phyloP scores from a whole-genome alignment of 1,284 basidiomycete species.

The Chondrostereum purpureum region DNA sequence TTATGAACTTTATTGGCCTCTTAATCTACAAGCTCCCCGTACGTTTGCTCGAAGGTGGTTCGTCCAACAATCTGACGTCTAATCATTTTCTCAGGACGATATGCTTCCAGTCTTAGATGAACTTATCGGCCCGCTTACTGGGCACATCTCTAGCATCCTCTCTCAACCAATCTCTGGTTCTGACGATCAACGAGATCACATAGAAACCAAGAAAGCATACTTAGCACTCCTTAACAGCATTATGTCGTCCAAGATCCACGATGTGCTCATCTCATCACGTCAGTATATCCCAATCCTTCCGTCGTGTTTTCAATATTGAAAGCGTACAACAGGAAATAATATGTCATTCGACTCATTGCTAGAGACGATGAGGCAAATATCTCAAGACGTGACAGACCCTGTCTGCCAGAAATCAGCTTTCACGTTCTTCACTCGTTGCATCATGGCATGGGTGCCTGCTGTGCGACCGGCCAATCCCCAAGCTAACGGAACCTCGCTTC shows the following conservation, averaged over 20 bases:
- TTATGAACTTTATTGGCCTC: conserved; percentile 90
- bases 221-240: conserved; percentile 80
- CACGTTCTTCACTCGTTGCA: conserved; percentile 72
- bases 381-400: conserved; percentile 70
- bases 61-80: too few relatives aligned
- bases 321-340: conserved; percentile 77
- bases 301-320: conserved; percentile 1
- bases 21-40: conserved; percentile 92
- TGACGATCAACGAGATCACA: conserved; percentile 80
- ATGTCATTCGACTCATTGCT: conserved; percentile 64
- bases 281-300: conserved; percentile 24
- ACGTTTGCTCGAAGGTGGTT: conserved; percentile 22
- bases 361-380: conserved; percentile 73
- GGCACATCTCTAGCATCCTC: conserved; percentile 79
- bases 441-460: conserved; percentile 75
- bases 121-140: conserved; percentile 80
- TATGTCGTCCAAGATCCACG: conserved; percentile 75
- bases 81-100: conserved; percentile 64
- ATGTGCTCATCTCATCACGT: conserved; percentile 86
- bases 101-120: conserved; percentile 86
- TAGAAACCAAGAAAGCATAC: conserved; percentile 90
- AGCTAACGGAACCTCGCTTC: conserved; percentile 47
- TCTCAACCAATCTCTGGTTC: conserved; percentile 84
- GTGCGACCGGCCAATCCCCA: conserved; percentile 23
- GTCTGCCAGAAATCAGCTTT: conserved; percentile 78